phyloP scores from a whole-genome alignment of 2,329 filamentous ascomycete genomes.

The Domatiomyces catenatus region DNA sequence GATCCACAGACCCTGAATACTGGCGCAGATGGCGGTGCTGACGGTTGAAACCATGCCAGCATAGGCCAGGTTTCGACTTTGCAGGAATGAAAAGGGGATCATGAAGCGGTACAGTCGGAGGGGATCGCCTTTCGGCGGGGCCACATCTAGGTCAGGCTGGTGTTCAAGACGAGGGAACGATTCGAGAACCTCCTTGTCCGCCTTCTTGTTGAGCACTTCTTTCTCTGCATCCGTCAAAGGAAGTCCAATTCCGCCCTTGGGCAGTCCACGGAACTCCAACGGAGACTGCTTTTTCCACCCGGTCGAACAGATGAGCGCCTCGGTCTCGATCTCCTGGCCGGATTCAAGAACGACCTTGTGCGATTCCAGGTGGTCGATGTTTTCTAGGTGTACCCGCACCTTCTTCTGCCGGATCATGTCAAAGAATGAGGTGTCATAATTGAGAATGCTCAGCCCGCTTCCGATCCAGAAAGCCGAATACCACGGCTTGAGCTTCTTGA shows the following conservation, averaged over 20 bases:
- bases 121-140: conserved; percentile 3
- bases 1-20: conserved; percentile 44
- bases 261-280: conserved; percentile 33
- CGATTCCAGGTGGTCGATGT: conserved; percentile 35
- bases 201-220: conserved; percentile 24
- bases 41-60: conserved; percentile 32
- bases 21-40: conserved; percentile 30
- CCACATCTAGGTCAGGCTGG: conserved; percentile 23
- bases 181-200: conserved; percentile 36
- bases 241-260: conserved; percentile 32
- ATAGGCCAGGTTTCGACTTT: conserved; percentile 33
- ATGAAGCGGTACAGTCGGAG: conserved; percentile 35
- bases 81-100: conserved; percentile 26
- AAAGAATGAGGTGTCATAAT: conserved; percentile 43
- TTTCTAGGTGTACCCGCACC: conserved; percentile 41
- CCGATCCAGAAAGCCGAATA: conserved; percentile 38
- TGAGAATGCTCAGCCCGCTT: conserved; percentile 43
- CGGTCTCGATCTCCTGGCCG: conserved; percentile 29
- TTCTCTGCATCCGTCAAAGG: conserved; percentile 25
- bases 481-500: conserved; percentile 31
- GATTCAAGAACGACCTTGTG: conserved; percentile 33
- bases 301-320: conserved; percentile 39
- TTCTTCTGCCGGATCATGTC: conserved; percentile 38
- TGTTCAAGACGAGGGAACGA: conserved; percentile 35
- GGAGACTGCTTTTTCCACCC: conserved; percentile 39